Percentiles rank a stretch among this genome's conserved stretches.
phyloP scores from a whole-genome alignment of 176 grass and related monocot species.

The Oryza brachyantha region DNA sequence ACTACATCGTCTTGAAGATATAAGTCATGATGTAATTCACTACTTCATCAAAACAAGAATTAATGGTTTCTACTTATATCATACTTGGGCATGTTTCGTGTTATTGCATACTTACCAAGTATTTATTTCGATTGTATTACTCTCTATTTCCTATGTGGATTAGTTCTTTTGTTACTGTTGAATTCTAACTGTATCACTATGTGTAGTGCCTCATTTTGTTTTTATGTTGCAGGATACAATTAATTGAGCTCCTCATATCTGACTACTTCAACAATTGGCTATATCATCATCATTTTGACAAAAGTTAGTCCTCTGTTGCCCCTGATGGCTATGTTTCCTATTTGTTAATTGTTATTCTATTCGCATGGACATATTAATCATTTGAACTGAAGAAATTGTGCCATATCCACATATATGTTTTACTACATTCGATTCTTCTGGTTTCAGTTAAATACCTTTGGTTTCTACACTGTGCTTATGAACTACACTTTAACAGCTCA shows the following conservation, averaged over 20 bases:
- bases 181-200: background rate
- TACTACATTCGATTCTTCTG: conserved; percentile 6
- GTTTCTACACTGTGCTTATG: background rate
- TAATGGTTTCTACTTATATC: background rate
- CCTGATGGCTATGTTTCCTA: background rate
- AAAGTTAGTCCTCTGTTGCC: conserved; percentile 49
- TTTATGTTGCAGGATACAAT: conserved; percentile 66
- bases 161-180: background rate
- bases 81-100: background rate
- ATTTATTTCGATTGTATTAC: background rate
- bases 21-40: background rate
- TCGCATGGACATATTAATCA: background rate
- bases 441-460: conserved; percentile 3
- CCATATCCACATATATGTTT: conserved; percentile 9
- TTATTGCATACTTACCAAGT: background rate
- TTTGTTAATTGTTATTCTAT: background rate
- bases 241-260: conserved; percentile 77
- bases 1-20: background rate
- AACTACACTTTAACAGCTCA: background rate
- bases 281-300: conserved; percentile 54
- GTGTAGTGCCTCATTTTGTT: conserved; percentile 1
- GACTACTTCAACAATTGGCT: conserved; percentile 74
- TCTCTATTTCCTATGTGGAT: background rate
- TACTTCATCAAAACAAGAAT: background rate
- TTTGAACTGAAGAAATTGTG: background rate